phyloP scores from a whole-genome alignment of 169 alveolate species.

The Plasmodium cynomolgi region DNA sequence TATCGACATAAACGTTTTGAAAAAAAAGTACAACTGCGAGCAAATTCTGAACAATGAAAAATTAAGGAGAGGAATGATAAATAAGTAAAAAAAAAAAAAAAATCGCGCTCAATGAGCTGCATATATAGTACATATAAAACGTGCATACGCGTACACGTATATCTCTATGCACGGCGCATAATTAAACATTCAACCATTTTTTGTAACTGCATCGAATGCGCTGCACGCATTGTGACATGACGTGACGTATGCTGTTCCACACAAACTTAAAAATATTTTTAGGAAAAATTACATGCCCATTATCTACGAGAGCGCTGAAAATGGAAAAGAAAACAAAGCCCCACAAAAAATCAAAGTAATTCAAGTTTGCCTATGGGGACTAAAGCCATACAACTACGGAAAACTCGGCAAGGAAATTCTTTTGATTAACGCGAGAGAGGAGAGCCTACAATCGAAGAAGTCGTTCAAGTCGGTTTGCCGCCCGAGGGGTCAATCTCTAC shows the following conservation, averaged over 20 bases:
- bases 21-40: constrained; percentile 25
- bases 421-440: constrained; percentile 40
- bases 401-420: constrained; percentile 23
- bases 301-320: constrained; percentile 23
- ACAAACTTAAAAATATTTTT: neutral
- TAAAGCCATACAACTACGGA: constrained; percentile 18
- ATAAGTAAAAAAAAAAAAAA: constrained; percentile 14
- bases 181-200: neutral
- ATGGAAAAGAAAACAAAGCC: neutral
- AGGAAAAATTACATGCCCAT: constrained; percentile 59
- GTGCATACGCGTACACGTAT: neutral
- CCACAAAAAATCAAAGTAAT: constrained; percentile 11
- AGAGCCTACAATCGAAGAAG: constrained; percentile 32
- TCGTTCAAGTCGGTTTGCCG: constrained; percentile 20
- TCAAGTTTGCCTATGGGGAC: constrained; percentile 48
- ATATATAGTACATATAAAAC: neutral
- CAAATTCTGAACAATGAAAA: constrained; percentile 32
- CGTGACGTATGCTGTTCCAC: neutral
- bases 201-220: neutral
- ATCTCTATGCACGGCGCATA: neutral
- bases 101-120: neutral
- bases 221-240: neutral
- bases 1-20: constrained; percentile 24
- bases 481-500: neutral
- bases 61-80: constrained; percentile 47